These are phyloP conservation scores for Pythium insidiosum DNA, from an alignment of 352 stramenopile species.

Conservation along the genomic window DNA sequence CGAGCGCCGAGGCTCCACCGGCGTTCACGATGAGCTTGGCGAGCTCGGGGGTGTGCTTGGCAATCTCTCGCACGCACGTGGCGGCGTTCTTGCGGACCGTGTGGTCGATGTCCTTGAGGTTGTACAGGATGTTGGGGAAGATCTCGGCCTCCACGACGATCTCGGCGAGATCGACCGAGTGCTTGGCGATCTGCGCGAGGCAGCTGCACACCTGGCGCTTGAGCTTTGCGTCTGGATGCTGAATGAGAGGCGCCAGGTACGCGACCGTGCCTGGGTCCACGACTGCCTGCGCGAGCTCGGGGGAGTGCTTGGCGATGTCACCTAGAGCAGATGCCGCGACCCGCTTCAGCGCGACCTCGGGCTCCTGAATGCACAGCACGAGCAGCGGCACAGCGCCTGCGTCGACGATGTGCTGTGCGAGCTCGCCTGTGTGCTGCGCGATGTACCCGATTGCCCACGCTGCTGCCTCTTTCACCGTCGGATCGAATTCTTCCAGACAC, in stretches of 20 bases:
- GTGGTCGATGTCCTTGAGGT: slow-evolving; percentile 91
- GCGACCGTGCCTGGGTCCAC: slow-evolving; percentile 90
- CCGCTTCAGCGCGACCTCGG: slow-evolving; percentile 92
- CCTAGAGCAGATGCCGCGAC: slow-evolving; percentile 89
- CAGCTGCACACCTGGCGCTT: slow-evolving; percentile 89
- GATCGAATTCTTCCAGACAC: slow-evolving; percentile 94
- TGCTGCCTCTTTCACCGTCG: slow-evolving; percentile 92
- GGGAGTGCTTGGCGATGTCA: slow-evolving; percentile 94
- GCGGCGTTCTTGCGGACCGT: slow-evolving; percentile 95
- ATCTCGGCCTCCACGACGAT: slow-evolving; percentile 95
- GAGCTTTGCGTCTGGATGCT: slow-evolving; percentile 92
- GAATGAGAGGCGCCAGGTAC: slow-evolving; percentile 91
- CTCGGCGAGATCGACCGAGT: slow-evolving; percentile 93
- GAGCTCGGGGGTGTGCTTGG: slow-evolving; percentile 93
- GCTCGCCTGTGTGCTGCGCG: slow-evolving; percentile 89
- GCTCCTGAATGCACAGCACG: slow-evolving; percentile 94
- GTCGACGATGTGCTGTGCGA: slow-evolving; percentile 92
- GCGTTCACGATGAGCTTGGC: slow-evolving; percentile 94
- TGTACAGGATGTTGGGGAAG: slow-evolving; percentile 94
- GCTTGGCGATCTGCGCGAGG: slow-evolving; percentile 93
- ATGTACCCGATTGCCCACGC: slow-evolving; percentile 96
- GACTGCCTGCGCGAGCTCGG: slow-evolving; percentile 90
- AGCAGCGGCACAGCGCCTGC: slow-evolving; percentile 89
- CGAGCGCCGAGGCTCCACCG: slow-evolving; percentile 89
- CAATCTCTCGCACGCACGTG: slow-evolving; percentile 92